Evolutionary conservation across 768 basidiomycete species (phyloP).

Genomic region (Vararia minispora): DNA sequence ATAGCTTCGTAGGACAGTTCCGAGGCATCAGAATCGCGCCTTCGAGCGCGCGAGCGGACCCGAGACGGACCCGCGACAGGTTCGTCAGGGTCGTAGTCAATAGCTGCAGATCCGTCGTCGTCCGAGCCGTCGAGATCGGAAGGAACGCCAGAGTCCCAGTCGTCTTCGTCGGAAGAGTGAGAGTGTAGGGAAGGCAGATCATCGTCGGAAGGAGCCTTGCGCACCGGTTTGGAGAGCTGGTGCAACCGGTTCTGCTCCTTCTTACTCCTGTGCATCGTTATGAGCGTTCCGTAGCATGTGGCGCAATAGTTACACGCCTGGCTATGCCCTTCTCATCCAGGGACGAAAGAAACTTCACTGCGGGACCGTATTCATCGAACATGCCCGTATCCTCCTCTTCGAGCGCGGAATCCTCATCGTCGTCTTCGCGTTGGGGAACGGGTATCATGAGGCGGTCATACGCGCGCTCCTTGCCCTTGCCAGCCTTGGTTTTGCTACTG

Average conservation of each 20-base stretch:
- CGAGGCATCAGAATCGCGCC: conserved; percentile 32
- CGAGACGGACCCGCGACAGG: conserved; percentile 20
- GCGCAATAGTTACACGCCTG: conserved; percentile 38
- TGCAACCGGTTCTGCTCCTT: conserved; percentile 69
- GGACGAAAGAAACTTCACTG: conserved; percentile 52
- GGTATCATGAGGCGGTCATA: conserved; percentile 49
- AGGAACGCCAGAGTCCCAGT: conserved; percentile 36
- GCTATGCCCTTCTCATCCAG: conserved; percentile 76
- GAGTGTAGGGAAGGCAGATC: conserved; percentile 64
- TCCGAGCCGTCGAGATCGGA: conserved; percentile 15
- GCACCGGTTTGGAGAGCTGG: conserved; percentile 48
- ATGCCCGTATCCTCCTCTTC: conserved; percentile 66
- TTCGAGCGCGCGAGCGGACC: conserved; percentile 13
- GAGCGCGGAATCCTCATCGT: conserved; percentile 34
- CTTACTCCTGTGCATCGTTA: conserved; percentile 51
- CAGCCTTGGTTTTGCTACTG: conserved; percentile 22
- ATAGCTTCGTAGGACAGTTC: conserved; percentile 69
- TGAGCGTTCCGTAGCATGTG: conserved; percentile 5
- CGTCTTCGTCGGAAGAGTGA: conserved; percentile 46
- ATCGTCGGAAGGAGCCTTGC: conserved; percentile 31
- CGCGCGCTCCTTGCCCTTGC: conserved; percentile 50
- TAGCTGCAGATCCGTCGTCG: conserved; percentile 20
- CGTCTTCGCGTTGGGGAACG: conserved; percentile 42
- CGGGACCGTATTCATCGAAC: conserved; percentile 50
- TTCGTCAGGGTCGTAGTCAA: conserved; percentile 23